Base-by-base conservation (phyloP, 2,329 filamentous ascomycete species). In the Fusarium irregulare region DNA sequence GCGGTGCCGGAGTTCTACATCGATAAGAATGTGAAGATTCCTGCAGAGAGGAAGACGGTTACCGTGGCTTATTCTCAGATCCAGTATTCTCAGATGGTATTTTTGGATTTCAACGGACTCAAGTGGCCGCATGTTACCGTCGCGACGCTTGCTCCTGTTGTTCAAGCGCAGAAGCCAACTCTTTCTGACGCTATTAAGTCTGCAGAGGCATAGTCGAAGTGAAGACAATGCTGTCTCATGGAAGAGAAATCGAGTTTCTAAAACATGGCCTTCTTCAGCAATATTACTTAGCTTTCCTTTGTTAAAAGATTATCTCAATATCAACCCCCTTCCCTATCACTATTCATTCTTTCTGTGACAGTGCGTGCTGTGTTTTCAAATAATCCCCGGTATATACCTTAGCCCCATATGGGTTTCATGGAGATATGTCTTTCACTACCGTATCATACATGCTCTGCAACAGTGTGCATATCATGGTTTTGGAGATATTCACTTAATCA, bases 81-180 rank as follows among this genome's bases (percentile, higher is more conserved):
- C 8, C 55, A 57, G 20, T 57, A 57, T 6, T 57, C 55, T 7
- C 55, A 57, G 47, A 57, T 21, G n/a, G 55, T 53, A 2, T 34
- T 53, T n/a, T n/a, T 57, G 4, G 46, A 57, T 9, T 57, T 57
- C 6, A 42, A 53, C 2, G 55, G 55, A 7, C 16, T 57, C 3
- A 53, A 21, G n/a, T 57, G 55, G 55, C 55, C 55, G 4, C 54
- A 56, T 21, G 53, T 56, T 16, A 56, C 42, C 21, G 53, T 56
- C 28, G 41, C 53, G 9, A 56, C 53, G 5, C 41, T 56, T 20
- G 42, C 53, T 25, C 41, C 42, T 2, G 11, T 37, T 10, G 53
- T 47, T 5, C n/a, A 30, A 3, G 11, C 16, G 16, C 14, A 54
- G 3, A 54, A 23, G n/a, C 37, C 25, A 0, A 54, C 50, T 18